phyloP scores from a whole-genome alignment of 352 stramenopile genomes.

The Globisporangium emineosum region DNA sequence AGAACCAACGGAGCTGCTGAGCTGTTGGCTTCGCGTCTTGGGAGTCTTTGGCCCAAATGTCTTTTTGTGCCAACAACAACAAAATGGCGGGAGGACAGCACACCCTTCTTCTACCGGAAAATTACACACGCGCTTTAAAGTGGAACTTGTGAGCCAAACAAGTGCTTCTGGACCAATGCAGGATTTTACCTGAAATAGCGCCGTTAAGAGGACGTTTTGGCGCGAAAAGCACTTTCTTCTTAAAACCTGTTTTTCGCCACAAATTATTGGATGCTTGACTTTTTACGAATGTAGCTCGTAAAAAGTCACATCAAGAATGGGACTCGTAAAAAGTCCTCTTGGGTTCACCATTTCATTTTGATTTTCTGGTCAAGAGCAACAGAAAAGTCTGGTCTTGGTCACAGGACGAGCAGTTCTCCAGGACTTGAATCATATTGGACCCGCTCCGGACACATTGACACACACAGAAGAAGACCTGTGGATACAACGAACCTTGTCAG shows the following conservation, averaged over 20 bases:
- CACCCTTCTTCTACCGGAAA: not conserved
- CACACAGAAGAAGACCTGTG: not conserved
- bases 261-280: no score
- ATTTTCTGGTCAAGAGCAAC: no score
- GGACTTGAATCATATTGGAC: not conserved
- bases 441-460: no score
- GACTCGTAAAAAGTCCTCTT: no score
- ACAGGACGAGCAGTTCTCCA: not conserved
- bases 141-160: not conserved
- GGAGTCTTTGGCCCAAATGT: not conserved
- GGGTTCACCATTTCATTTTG: no score
- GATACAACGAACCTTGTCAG: no score
- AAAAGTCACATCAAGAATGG: no score
- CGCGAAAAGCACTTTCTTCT: not conserved
- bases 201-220: not conserved
- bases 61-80: slow-evolving; percentile 1
- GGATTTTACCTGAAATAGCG: no score
- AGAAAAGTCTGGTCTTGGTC: not conserved
- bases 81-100: not conserved
- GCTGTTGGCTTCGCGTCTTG: not conserved
- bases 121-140: not conserved
- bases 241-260: no score
- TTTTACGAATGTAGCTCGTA: no score
- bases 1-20: not conserved
- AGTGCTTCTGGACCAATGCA: not conserved